Percentiles rank a stretch among this genome's conserved stretches.
Evolutionary conservation across 148 eudicot species (phyloP).

Genomic region (Camellia granthamiana): DNA sequence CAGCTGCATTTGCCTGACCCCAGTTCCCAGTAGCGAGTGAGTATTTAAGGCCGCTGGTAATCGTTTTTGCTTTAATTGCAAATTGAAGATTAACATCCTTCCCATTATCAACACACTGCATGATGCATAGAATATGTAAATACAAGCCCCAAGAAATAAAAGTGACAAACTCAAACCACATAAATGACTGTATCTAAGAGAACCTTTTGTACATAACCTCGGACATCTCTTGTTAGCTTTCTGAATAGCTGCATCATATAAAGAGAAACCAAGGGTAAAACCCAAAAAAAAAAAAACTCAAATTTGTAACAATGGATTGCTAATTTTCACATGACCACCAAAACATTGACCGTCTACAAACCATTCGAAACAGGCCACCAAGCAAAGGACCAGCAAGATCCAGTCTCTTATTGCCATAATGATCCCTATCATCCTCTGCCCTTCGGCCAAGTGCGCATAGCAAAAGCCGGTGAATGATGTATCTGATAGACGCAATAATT

Average conservation of each 20-base stretch:
- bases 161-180: neutral
- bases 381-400: constrained; percentile 99
- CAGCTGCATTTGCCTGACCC: constrained; percentile 99
- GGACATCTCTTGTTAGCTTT: constrained; percentile 94
- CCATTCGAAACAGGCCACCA: constrained; percentile 91
- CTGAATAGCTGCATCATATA: constrained; percentile 56
- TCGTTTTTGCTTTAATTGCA: constrained; percentile 96
- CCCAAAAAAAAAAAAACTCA: neutral
- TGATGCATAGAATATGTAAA: neutral
- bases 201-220: constrained; percentile 90
- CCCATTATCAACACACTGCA: constrained; percentile 79
- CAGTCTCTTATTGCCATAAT: constrained; percentile 94
- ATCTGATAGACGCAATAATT: constrained; percentile 25
- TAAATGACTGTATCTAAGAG: neutral
- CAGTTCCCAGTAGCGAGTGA: constrained; percentile 98
- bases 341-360: constrained; percentile 13
- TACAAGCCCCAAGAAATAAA: neutral
- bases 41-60: constrained; percentile 96
- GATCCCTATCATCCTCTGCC: constrained; percentile 98
- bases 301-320: neutral
- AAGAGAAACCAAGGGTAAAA: neutral
- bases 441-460: constrained; percentile 92
- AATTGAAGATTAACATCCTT: constrained; percentile 93
- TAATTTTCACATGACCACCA: neutral
- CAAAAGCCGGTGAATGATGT: constrained; percentile 89